These are phyloP conservation scores for Protomyces macrosporus DNA, from an alignment of 1,139 yeast genomes.

Conservation along the genomic window DNA sequence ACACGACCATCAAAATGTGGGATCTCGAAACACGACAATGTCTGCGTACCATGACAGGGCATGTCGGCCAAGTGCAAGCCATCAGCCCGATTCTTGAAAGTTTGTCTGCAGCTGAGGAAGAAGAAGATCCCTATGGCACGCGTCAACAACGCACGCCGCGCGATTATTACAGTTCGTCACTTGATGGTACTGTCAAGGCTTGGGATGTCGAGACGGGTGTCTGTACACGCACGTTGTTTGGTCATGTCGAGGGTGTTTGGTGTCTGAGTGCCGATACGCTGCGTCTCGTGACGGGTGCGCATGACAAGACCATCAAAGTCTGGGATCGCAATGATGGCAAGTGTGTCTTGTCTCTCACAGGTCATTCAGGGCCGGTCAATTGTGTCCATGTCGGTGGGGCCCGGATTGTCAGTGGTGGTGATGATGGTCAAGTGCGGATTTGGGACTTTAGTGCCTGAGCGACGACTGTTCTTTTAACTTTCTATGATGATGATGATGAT, in stretches of 20 bases:
- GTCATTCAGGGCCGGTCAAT: conserved; percentile 84
- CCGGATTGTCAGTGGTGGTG: conserved; percentile 25
- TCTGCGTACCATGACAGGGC: conserved; percentile 66
- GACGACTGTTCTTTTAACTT: too few relatives aligned
- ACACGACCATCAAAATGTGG: conserved; percentile 92
- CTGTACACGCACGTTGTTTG: conserved; percentile 69
- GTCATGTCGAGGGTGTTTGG: conserved; percentile 97
- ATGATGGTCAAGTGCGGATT: conserved; percentile 26
- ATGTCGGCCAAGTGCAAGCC: conserved; percentile 43
- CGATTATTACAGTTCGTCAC: conserved; percentile 24
- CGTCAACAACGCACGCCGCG: conserved; percentile 6
- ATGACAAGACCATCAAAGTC: conserved; percentile 94
- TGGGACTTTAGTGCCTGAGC: conserved; percentile 11
- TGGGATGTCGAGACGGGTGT: conserved; percentile 81
- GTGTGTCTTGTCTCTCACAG: conserved; percentile 87
- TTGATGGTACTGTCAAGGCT: conserved; percentile 44
- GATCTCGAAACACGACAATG: conserved; percentile 76
- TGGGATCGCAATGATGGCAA: conserved; percentile 93
- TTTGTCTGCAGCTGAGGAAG: conserved; percentile 1
- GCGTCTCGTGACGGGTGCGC: conserved; percentile 93
- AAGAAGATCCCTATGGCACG: conserved; percentile 17
- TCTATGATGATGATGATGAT: not conserved
- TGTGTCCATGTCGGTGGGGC: conserved; percentile 57
- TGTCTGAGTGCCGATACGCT: conserved; percentile 90
- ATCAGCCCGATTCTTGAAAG: conserved; percentile 22